Percentiles rank a stretch among this genome's conserved stretches.
Conservation (phyloP, 768 basidiomycete genomes). For the Collybia mongolica region DNA sequence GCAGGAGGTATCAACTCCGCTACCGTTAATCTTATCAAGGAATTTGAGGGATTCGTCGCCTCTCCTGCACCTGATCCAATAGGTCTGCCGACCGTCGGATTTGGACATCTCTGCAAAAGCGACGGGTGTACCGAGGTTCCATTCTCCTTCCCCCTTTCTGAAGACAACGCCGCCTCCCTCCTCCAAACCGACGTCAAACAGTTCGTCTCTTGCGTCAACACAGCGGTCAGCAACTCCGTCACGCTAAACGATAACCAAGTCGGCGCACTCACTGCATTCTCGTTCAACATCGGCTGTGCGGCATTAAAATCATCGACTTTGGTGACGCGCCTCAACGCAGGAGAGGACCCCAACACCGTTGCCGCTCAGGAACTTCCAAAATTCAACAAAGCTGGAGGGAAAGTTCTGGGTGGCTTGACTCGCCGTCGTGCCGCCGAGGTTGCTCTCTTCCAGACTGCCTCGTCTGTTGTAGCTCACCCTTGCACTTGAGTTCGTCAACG, state of each 20-base stretch:
- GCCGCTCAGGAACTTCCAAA: conserved; percentile 23
- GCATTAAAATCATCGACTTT: conserved; percentile 23
- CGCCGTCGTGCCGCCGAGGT: conserved; percentile 26
- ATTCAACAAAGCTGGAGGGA: conserved; percentile 27
- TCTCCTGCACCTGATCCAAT: conserved; percentile 27
- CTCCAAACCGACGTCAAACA: conserved; percentile 21
- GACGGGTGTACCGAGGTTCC: conserved; percentile 19
- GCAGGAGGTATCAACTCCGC: conserved; percentile 17
- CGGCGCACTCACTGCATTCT: conserved; percentile 23
- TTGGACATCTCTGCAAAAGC: conserved; percentile 24
- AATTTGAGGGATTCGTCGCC: conserved; percentile 27
- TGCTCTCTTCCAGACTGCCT: conserved; percentile 24
- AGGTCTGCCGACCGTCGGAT: conserved; percentile 29
- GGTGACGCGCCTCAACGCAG: conserved; percentile 23
- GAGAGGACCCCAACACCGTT: conserved; percentile 27
- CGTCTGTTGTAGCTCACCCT: conserved; percentile 22
- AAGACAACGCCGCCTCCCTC: conserved; percentile 23
- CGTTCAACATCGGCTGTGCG: conserved; percentile 27
- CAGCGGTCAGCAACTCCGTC: conserved; percentile 20
- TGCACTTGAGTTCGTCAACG: no score
- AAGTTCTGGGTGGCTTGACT: conserved; percentile 20
- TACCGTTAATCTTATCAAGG: conserved; percentile 24
- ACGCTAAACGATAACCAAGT: conserved; percentile 27
- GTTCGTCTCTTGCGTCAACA: conserved; percentile 24
- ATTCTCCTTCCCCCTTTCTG: conserved; percentile 23